Conservation (phyloP, 257 asterid genomes). For the Solanum tarapatanum region DNA sequence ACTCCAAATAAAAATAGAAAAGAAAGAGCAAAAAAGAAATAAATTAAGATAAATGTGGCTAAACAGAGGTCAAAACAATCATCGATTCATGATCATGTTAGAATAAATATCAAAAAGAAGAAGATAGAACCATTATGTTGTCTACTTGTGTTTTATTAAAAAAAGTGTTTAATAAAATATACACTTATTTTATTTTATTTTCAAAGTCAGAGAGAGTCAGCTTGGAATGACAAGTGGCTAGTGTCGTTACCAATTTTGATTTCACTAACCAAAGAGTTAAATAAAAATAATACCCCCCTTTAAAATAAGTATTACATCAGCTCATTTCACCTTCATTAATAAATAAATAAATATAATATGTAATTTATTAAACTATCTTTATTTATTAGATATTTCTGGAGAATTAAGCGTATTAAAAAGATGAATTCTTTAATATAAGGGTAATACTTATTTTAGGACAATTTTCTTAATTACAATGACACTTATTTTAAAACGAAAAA, state of each 20-base stretch:
- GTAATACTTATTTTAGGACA: too few relatives aligned
- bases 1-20: neutral
- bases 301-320: too few relatives aligned
- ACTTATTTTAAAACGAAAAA: too few relatives aligned
- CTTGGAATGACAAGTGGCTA: neutral
- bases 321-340: too few relatives aligned
- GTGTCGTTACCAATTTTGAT: neutral
- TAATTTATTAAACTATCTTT: too few relatives aligned
- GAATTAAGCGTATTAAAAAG: neutral
- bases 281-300: neutral
- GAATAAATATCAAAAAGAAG: conserved; percentile 2
- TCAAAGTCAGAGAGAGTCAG: conserved; percentile 11
- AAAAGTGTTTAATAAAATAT: conserved; percentile 3
- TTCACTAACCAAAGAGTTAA: neutral
- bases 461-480: too few relatives aligned
- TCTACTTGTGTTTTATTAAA: conserved; percentile 34
- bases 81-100: conserved; percentile 34
- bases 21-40: neutral
- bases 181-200: neutral
- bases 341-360: too few relatives aligned
- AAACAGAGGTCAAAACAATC: conserved; percentile 49
- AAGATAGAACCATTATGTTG: conserved; percentile 21
- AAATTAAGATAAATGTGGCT: conserved; percentile 15
- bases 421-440: neutral
- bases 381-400: too few relatives aligned